phyloP scores from a whole-genome alignment of 768 basidiomycete species.

The Hypholoma sublateritium region DNA sequence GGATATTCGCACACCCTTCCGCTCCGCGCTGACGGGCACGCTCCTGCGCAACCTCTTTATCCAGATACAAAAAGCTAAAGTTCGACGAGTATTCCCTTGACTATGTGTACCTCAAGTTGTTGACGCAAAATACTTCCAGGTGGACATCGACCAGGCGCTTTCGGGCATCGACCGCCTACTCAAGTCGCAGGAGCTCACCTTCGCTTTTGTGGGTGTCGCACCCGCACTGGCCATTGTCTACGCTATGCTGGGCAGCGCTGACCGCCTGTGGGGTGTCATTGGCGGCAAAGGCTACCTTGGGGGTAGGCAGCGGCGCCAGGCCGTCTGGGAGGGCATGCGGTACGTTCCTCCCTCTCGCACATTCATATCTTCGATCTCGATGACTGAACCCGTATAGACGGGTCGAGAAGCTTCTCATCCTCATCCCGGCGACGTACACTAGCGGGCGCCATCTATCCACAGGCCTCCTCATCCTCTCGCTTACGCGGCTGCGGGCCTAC shows the following conservation, averaged over 20 bases:
- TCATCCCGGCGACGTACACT: constrained; percentile 21
- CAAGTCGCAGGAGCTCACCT: constrained; percentile 92
- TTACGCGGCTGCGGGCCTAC: constrained; percentile 17
- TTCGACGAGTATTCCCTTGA: constrained; percentile 20
- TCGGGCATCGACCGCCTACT: constrained; percentile 91
- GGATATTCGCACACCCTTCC: constrained; percentile 86
- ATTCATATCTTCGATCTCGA: not conserved
- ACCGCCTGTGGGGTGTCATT: constrained; percentile 49
- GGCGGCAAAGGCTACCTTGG: constrained; percentile 55
- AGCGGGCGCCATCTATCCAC: constrained; percentile 56
- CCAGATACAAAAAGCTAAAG: constrained; percentile 96
- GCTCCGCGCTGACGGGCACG: constrained; percentile 76
- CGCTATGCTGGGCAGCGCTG: constrained; percentile 47
- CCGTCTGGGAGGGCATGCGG: constrained; percentile 77
- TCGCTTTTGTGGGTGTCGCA: constrained; percentile 95
- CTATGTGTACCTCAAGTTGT: not conserved
- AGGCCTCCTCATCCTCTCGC: constrained; percentile 36
- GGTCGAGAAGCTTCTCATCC: constrained; percentile 66
- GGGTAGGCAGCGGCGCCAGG: constrained; percentile 48
- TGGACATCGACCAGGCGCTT: constrained; percentile 89
- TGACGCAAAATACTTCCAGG: constrained; percentile 42
- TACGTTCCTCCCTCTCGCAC: constrained; percentile 20
- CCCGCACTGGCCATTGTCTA: constrained; percentile 81
- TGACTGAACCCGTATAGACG: constrained; percentile 35
- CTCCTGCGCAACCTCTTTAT: constrained; percentile 84